Conservation (phyloP, 345 rosid species). For the Heritiera fomes region DNA sequence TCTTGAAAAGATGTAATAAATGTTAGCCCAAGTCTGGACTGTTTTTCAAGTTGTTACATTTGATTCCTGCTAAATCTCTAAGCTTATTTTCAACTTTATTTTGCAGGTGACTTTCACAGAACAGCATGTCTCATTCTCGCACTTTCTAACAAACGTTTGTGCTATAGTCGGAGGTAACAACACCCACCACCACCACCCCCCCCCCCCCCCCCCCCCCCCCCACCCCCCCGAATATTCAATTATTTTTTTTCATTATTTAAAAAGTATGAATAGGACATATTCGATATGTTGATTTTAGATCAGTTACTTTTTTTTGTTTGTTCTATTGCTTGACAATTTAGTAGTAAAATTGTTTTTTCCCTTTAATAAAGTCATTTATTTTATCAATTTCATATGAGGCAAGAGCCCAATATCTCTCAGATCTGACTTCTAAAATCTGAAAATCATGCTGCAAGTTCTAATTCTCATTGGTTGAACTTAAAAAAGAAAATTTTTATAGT, state of each 20-base stretch:
- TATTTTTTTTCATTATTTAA: background rate
- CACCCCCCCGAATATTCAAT: background rate
- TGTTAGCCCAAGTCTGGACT: background rate
- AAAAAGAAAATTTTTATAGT: background rate
- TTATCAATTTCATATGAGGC: background rate
- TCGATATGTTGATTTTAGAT: background rate
- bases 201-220: too few species aligned
- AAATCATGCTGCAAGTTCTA: background rate
- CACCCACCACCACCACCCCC: too few species aligned
- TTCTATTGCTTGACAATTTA: background rate
- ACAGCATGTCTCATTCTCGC: constrained; percentile 84
- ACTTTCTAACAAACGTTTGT: constrained; percentile 87
- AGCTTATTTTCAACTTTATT: constrained; percentile 4
- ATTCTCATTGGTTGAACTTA: background rate
- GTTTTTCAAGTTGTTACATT: background rate
- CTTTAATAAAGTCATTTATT: background rate
- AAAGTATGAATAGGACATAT: background rate
- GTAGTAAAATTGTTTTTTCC: background rate
- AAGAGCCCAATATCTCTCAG: background rate
- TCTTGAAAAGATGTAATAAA: background rate
- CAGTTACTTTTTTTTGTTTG: too few species aligned
- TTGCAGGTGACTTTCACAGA: constrained; percentile 82
- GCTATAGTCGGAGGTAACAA: constrained; percentile 90
- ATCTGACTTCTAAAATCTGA: background rate
- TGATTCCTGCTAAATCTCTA: background rate